Evolutionary conservation across 352 stramenopile species (phyloP), one percentile per base, ranked within the genome.

Genomic region (Blastocystis hominis): DNA sequence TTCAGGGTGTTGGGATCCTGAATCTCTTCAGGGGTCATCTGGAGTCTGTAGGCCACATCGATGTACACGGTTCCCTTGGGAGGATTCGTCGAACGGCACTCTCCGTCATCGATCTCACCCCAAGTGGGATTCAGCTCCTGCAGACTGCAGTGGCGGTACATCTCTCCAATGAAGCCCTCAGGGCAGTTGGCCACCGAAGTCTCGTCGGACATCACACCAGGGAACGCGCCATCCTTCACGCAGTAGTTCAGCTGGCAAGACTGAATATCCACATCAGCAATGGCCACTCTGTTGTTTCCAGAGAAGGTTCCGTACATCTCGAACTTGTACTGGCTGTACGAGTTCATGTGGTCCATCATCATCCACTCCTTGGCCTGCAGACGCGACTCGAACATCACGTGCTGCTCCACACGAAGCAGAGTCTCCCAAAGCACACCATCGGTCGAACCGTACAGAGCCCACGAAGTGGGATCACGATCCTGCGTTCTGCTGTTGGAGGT

Each of bases 131-230:
- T 61, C 17, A 62, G 34, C 20, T 77, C 17, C 20, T 17, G 30
- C 38, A 44, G n/a, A 17, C 30, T 13, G 36, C 72, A 84, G 3
- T 69, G 4, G 24, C 72, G 38, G 46, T 13, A 68, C 40, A 46
- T 42, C n/a, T 84, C 59, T 38, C 72, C 72, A 84, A 84, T 70
- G 17, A 44, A 47, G 5, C 59, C 59, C 5, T 59, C 36, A 84
- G 72, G 46, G 36, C 72, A 84, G 70, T 47, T 17, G 47, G 46
- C 38, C 3, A 70, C 38, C 38, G 42, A 44, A 5, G 72, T 84
- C 17, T 70, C 72, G 46, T 36, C 72, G 0, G 72, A 20, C 40
- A 50, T 34, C n/a, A 64, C 54, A 24, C 72, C 59, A 34, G 36
- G 54, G 34, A 42, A 84, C 9, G n/a, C 6, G n/a, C 44, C 72